Conservation (phyloP, 805 yeast species). For the Barnettozyma sp. region DNA sequence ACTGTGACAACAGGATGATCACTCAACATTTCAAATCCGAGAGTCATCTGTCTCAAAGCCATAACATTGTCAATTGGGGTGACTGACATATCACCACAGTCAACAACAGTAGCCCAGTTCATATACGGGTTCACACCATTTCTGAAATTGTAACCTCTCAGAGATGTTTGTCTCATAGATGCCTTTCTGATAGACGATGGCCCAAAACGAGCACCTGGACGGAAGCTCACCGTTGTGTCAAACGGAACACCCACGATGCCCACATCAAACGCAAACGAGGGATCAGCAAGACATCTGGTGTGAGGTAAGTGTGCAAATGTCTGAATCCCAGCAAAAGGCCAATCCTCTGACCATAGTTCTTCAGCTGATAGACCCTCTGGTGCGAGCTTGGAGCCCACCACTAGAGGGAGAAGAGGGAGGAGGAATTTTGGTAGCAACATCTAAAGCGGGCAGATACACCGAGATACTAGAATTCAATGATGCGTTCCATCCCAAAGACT, state of each 20-base stretch:
- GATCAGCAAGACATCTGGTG: constrained; percentile 47
- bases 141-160: constrained; percentile 64
- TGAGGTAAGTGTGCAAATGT: constrained; percentile 71
- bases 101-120: constrained; percentile 46
- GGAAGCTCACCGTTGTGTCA: constrained; percentile 72
- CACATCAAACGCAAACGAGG: constrained; percentile 49
- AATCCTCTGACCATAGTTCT: constrained; percentile 63
- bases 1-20: not conserved
- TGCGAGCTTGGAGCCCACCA: constrained; percentile 12
- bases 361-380: constrained; percentile 36
- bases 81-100: constrained; percentile 65
- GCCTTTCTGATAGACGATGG: constrained; percentile 66
- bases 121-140: constrained; percentile 57
- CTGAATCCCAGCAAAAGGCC: constrained; percentile 65
- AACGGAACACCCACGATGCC: constrained; percentile 77
- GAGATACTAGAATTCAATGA: too few species aligned
- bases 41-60: constrained; percentile 57
- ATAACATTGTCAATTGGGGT: constrained; percentile 61
- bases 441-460: too few species aligned
- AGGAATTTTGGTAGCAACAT: constrained; percentile 4
- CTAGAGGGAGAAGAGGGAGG: constrained; percentile 5
- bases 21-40: constrained; percentile 47
- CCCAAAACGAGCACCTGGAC: constrained; percentile 82
- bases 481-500: too few species aligned
- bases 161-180: constrained; percentile 60